Conservation (phyloP, 192 early-diverging fungal genomes). For the Phycomyces blakesleeanus region DNA sequence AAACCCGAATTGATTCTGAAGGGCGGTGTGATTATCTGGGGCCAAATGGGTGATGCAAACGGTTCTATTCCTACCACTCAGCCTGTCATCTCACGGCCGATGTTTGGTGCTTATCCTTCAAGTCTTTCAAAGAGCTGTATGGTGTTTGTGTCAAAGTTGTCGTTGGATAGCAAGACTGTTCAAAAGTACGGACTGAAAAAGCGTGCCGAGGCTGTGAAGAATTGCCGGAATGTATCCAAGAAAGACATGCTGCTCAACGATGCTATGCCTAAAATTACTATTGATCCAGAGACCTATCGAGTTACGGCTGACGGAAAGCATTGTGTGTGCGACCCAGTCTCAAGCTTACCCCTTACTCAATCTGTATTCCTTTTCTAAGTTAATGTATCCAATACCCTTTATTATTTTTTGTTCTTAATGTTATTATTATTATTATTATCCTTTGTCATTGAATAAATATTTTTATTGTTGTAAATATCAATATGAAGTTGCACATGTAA, state of each 20-base stretch:
- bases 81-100: slow-evolving; percentile 79
- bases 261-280: slow-evolving; percentile 65
- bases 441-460: no score
- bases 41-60: slow-evolving; percentile 91
- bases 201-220: slow-evolving; percentile 62
- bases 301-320: slow-evolving; percentile 76
- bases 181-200: slow-evolving; percentile 67
- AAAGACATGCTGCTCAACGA: slow-evolving; percentile 86
- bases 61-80: slow-evolving; percentile 94
- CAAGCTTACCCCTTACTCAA: slow-evolving; percentile 70
- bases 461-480: no score
- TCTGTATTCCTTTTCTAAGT: slow-evolving; percentile 58
- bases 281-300: slow-evolving; percentile 92
- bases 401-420: background rate
- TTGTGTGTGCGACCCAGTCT: slow-evolving; percentile 67
- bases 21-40: slow-evolving; percentile 80
- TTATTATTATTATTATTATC: no score
- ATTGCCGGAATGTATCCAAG: slow-evolving; percentile 77
- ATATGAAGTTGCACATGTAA: no score
- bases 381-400: background rate
- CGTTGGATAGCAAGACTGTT: slow-evolving; percentile 54
- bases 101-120: slow-evolving; percentile 74
- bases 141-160: slow-evolving; percentile 80
- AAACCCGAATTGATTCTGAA: slow-evolving; percentile 87
- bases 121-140: slow-evolving; percentile 59